These are phyloP conservation scores for Cryptococcus sp. DNA, from an alignment of 1,284 basidiomycete genomes.

Conservation along the genomic window DNA sequence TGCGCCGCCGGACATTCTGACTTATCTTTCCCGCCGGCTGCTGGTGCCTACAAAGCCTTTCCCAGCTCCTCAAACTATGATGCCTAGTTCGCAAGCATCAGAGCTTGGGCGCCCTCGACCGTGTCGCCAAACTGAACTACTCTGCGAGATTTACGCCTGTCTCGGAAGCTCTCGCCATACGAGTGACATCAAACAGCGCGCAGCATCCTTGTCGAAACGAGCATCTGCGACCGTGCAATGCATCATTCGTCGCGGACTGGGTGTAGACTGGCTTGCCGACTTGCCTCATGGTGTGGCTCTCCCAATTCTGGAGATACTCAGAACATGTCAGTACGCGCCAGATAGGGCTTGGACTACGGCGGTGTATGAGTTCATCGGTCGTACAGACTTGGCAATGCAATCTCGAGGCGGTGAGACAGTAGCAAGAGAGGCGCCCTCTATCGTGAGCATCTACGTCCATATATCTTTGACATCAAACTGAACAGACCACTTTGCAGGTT, in stretches of 20 bases:
- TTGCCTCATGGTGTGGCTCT: slow-evolving; percentile 71
- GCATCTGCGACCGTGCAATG: slow-evolving; percentile 66
- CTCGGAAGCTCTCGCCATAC: slow-evolving; percentile 51
- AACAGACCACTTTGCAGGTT: slow-evolving; percentile 5
- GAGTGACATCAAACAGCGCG: slow-evolving; percentile 24
- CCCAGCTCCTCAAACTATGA: slow-evolving; percentile 26
- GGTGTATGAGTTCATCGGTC: slow-evolving; percentile 73
- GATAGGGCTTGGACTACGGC: slow-evolving; percentile 69
- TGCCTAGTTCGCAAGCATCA: slow-evolving; percentile 47
- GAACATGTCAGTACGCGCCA: slow-evolving; percentile 77
- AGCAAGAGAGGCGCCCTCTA: slow-evolving; percentile 15
- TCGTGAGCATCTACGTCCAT: slow-evolving; percentile 16
- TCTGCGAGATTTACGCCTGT: slow-evolving; percentile 32
- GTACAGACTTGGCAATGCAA: slow-evolving; percentile 67
- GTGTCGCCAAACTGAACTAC: slow-evolving; percentile 24
- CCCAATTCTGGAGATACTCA: slow-evolving; percentile 77
- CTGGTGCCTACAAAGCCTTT: slow-evolving; percentile 27
- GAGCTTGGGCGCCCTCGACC: slow-evolving; percentile 27
- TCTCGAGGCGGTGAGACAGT: slow-evolving; percentile 8
- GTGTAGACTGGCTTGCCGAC: slow-evolving; percentile 58
- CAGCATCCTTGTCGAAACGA: slow-evolving; percentile 12
- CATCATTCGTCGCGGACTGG: slow-evolving; percentile 62
- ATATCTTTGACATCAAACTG: neutral
- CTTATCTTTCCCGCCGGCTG: slow-evolving; percentile 42
- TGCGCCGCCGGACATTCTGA: slow-evolving; percentile 53